These are phyloP conservation scores for Taphrina pruni DNA, from an alignment of 1,139 yeast species.

Conservation along the genomic window DNA sequence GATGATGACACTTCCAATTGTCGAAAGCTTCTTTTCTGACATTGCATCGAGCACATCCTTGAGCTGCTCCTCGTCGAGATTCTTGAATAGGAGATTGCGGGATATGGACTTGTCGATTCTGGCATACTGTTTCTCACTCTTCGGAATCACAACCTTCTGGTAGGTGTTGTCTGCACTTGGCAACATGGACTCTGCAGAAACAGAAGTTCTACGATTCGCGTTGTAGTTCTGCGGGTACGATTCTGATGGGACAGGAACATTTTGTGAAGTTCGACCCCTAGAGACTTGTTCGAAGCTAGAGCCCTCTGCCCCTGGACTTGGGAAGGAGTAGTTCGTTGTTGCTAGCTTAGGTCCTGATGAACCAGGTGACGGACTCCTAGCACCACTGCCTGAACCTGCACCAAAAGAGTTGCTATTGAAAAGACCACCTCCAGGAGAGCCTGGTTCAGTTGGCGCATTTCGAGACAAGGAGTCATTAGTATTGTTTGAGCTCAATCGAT, in stretches of 20 bases:
- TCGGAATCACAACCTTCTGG: conserved; percentile 50
- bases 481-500: conserved; percentile 47
- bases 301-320: conserved; percentile 30
- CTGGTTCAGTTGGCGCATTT: conserved; percentile 78
- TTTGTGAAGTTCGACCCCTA: conserved; percentile 32
- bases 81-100: conserved; percentile 80
- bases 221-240: conserved; percentile 47
- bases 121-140: conserved; percentile 66
- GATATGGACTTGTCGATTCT: conserved; percentile 75
- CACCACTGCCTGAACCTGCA: neutral
- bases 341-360: conserved; percentile 21
- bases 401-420: conserved; percentile 15
- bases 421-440: conserved; percentile 43
- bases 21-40: conserved; percentile 67
- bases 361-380: conserved; percentile 56
- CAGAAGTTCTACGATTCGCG: conserved; percentile 50
- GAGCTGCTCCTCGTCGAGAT: conserved; percentile 73
- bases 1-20: conserved; percentile 65
- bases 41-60: conserved; percentile 81
- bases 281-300: conserved; percentile 31
- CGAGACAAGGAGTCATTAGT: conserved; percentile 58
- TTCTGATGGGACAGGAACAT: conserved; percentile 2
- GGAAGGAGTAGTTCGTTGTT: conserved; percentile 23
- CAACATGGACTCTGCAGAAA: conserved; percentile 50
- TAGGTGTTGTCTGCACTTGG: conserved; percentile 45